Evolutionary conservation across 1,284 basidiomycete genomes (phyloP).

Genomic region (Apiotrichum gracile): DNA sequence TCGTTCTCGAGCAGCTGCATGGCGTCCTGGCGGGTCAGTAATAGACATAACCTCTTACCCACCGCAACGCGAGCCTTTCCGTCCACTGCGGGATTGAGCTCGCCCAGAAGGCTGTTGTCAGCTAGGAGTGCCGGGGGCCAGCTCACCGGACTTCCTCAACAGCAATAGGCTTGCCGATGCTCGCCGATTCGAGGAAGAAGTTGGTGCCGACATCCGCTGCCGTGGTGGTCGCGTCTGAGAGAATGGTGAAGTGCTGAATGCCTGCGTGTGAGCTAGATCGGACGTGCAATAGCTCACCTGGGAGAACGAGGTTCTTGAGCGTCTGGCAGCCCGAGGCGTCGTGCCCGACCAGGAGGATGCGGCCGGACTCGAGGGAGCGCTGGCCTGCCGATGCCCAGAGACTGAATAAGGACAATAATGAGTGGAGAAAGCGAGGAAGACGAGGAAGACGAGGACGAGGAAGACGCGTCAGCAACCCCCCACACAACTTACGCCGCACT

Average conservation of each 20-base stretch:
- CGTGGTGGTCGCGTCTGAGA: constrained; percentile 61
- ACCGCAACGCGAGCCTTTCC: constrained; percentile 61
- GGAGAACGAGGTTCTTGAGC: constrained; percentile 91
- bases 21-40: constrained; percentile 49
- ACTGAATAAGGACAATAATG: constrained; percentile 48
- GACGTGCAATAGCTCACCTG: constrained; percentile 50
- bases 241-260: constrained; percentile 81
- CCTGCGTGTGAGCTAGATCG: constrained; percentile 45
- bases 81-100: constrained; percentile 82
- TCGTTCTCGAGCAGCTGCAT: constrained; percentile 57
- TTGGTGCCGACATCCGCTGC: constrained; percentile 85
- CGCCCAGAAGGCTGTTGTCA: constrained; percentile 55
- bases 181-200: constrained; percentile 80
- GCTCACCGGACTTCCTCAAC: constrained; percentile 63
- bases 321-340: constrained; percentile 77
- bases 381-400: constrained; percentile 95
- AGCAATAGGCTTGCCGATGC: constrained; percentile 73
- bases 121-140: background rate
- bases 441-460: background rate
- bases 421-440: background rate
- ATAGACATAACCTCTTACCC: constrained; percentile 12
- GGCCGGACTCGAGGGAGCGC: constrained; percentile 76
- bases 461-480: background rate
- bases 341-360: constrained; percentile 72
- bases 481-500: constrained; percentile 17